Base-by-base conservation (phyloP, 2,329 filamentous ascomycete genomes). In the Arthrobotrys musiformis region DNA sequence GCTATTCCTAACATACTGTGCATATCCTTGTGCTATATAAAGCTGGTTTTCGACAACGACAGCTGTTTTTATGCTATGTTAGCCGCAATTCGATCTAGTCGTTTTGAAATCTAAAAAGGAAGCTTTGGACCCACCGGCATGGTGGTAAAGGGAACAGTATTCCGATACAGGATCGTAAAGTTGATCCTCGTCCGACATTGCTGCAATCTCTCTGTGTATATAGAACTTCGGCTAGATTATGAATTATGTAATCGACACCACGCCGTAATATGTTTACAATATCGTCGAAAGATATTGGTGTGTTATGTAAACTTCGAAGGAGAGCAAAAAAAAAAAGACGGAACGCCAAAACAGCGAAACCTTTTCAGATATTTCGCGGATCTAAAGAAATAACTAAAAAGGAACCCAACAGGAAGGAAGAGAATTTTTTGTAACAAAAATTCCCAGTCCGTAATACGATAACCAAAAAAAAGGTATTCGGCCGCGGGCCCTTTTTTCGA, bases 1-100 rank as follows among this genome's bases (percentile, higher is more conserved):
- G 19, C 58, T 13, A 30, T 33, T 15, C 30, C 58, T 30, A 46
- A 62, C 30, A 22, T 62, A 46, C 3, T n/a, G 4, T 2, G 17
- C 30, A 40, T 58, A 58, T 22, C 63, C 63, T 24, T 68, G 63
- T 7, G 35, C 2, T 9, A 58, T 48, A 24, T 46, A 68, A 6
- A 68, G 13, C 3, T n/a, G 15, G n/a, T 46, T 19, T 0, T 46
- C 35, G 24, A 68, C 24, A 2, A 68, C 15, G 26, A 46, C 24
- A 8, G 48, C 63, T 68, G 7, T 9, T 2, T 11, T 67, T 19
- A 19, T 56, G 30, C 13, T 8, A 26, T 26, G 46, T 66, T 44
- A 63, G 24, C 11, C n/a, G n/a, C n/a, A n/a, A n/a, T n/a, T n/a
- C n/a, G n/a, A n/a, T n/a, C n/a, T 17, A 9, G 13, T 6, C 5